Conservation (phyloP, 148 eudicot species). For the Linanthus parryae region DNA sequence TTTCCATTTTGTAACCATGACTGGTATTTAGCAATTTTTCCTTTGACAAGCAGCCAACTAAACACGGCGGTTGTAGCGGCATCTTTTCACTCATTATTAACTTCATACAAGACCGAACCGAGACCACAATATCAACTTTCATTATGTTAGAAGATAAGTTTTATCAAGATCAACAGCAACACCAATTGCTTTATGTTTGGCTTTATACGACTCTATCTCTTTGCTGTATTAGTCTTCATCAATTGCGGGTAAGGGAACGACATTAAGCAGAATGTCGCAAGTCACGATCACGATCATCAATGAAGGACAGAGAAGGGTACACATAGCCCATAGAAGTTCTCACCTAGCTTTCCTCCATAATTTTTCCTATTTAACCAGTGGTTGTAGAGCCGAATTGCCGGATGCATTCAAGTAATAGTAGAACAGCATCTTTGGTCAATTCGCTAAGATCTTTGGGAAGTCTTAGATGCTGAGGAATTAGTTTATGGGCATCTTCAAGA, state of each 20-base stretch:
- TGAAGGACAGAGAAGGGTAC: conserved; percentile 6
- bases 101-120: conserved; percentile 7
- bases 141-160: conserved; percentile 3
- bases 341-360: neutral
- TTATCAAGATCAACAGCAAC: conserved; percentile 10
- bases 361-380: neutral
- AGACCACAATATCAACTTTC: conserved; percentile 2
- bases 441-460: conserved; percentile 3
- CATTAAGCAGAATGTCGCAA: neutral
- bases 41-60: neutral
- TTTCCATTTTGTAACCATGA: conserved; percentile 14
- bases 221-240: conserved; percentile 21
- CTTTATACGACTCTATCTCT: neutral
- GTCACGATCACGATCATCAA: conserved; percentile 1
- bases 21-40: conserved; percentile 10
- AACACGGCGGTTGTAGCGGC: neutral
- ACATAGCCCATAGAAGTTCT: conserved; percentile 5
- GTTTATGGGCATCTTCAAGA: neutral
- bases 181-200: conserved; percentile 3
- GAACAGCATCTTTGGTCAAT: conserved; percentile 6
- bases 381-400: neutral
- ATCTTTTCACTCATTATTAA: neutral
- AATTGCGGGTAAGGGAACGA: conserved; percentile 30
- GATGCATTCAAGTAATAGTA: conserved; percentile 9
- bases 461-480: conserved; percentile 1